These are phyloP conservation scores for Tetracladium maxilliforme DNA, from an alignment of 2,329 filamentous ascomycete species.

Conservation along the genomic window DNA sequence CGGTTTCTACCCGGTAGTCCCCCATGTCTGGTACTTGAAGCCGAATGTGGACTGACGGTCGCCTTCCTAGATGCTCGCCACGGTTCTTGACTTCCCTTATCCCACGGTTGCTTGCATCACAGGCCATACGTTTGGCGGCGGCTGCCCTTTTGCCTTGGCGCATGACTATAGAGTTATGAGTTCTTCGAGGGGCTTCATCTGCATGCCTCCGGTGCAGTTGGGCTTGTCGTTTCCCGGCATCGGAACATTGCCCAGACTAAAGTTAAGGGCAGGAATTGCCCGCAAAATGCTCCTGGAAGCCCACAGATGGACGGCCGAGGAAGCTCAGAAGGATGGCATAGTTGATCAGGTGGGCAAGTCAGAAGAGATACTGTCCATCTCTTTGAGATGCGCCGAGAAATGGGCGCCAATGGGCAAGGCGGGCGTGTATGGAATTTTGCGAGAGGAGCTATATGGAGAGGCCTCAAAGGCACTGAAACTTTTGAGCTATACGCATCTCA, in stretches of 20 bases:
- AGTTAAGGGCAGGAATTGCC: constrained; percentile 32
- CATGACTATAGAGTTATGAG: constrained; percentile 31
- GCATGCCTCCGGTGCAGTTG: constrained; percentile 36
- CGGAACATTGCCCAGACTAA: constrained; percentile 32
- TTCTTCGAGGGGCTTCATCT: constrained; percentile 30
- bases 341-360: constrained; percentile 34
- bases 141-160: constrained; percentile 26
- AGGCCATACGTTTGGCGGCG: constrained; percentile 32
- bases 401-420: constrained; percentile 20
- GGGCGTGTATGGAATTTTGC: constrained; percentile 31
- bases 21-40: not conserved
- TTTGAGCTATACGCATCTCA: constrained; percentile 39
- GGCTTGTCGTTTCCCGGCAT: constrained; percentile 40
- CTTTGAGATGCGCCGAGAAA: constrained; percentile 24
- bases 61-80: constrained; percentile 1
- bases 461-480: constrained; percentile 30
- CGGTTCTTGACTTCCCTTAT: constrained; percentile 26
- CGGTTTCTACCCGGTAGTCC: constrained; percentile 26
- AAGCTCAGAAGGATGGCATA: constrained; percentile 33
- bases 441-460: constrained; percentile 37
- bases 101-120: constrained; percentile 30
- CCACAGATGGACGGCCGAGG: constrained; percentile 34
- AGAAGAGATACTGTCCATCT: constrained; percentile 28
- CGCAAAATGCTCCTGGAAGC: constrained; percentile 40
- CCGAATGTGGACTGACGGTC: not conserved